Conservation (phyloP, 75 land plant species). For the Chamaecyparis obtusa region DNA sequence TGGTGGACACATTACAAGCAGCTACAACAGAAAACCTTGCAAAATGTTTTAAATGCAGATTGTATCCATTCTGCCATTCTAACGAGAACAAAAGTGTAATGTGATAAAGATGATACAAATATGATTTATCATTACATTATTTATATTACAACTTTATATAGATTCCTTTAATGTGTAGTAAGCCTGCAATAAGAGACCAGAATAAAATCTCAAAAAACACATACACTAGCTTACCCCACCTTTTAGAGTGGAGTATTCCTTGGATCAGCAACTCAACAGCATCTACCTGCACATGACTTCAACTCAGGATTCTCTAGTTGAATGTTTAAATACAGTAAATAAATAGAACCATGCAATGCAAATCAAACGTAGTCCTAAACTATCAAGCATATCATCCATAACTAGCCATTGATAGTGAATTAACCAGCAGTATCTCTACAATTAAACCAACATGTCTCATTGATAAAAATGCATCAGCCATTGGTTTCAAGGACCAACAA, state of each 20-base stretch:
- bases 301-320: not conserved
- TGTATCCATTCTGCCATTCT: not conserved
- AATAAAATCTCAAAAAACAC: conserved; percentile 70
- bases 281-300: conserved; percentile 46
- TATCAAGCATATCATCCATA: too few species aligned
- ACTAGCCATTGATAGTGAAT: too few species aligned
- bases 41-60: not conserved
- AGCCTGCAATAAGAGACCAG: conserved; percentile 70
- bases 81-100: not conserved
- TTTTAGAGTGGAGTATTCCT: conserved; percentile 45
- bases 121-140: not conserved
- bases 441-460: not conserved
- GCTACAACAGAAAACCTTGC: not conserved
- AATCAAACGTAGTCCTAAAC: not conserved
- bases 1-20: too few species aligned
- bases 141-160: conserved; percentile 56
- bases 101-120: not conserved
- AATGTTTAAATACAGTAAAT: not conserved
- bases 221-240: conserved; percentile 65
- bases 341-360: not conserved
- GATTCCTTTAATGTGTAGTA: conserved; percentile 47
- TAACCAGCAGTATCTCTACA: not conserved
- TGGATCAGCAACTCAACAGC: conserved; percentile 41
- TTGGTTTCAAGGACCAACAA: too few species aligned
- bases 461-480: too few species aligned